A percentile compares a stretch with the other conserved stretches of the same genome.
phyloP scores from a whole-genome alignment of 305 asterid genomes.

The Plantago lanceolata region DNA sequence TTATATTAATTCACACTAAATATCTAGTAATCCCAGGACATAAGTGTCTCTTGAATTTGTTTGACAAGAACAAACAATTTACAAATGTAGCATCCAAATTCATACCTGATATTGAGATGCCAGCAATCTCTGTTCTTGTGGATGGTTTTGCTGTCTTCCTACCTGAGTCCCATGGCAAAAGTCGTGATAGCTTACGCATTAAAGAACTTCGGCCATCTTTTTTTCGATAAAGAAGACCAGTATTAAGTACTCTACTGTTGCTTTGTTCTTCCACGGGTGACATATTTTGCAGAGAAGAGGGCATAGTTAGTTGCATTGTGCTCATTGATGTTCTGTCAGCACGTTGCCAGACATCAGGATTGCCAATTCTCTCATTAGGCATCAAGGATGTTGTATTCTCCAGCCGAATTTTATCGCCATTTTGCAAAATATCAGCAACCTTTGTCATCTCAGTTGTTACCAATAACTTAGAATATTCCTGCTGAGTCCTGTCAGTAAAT shows the following conservation, averaged over 20 bases:
- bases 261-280: conserved; percentile 21
- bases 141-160: conserved; percentile 27
- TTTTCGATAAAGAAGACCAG: background rate
- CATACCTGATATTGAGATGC: conserved; percentile 30
- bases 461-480: conserved; percentile 14
- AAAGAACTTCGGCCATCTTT: conserved; percentile 26
- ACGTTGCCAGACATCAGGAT: conserved; percentile 12
- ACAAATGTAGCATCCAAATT: conserved; percentile 3
- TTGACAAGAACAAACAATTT: background rate
- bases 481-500: conserved; percentile 3
- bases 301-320: conserved; percentile 19
- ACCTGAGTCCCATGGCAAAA: conserved; percentile 28
- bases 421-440: conserved; percentile 7
- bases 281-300: conserved; percentile 18
- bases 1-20: conserved; percentile 2
- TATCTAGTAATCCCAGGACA: background rate
- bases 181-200: conserved; percentile 28
- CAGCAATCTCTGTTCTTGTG: conserved; percentile 16
- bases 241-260: conserved; percentile 15
- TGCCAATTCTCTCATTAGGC: conserved; percentile 16
- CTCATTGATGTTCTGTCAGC: conserved; percentile 27
- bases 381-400: conserved; percentile 12
- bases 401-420: conserved; percentile 5
- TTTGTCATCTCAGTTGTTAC: conserved; percentile 9
- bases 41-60: conserved; percentile 1